Evolutionary conservation across 2,329 filamentous ascomycete species (phyloP), one percentile per base, ranked within the genome.

Genomic region (Verticillium longisporum): DNA sequence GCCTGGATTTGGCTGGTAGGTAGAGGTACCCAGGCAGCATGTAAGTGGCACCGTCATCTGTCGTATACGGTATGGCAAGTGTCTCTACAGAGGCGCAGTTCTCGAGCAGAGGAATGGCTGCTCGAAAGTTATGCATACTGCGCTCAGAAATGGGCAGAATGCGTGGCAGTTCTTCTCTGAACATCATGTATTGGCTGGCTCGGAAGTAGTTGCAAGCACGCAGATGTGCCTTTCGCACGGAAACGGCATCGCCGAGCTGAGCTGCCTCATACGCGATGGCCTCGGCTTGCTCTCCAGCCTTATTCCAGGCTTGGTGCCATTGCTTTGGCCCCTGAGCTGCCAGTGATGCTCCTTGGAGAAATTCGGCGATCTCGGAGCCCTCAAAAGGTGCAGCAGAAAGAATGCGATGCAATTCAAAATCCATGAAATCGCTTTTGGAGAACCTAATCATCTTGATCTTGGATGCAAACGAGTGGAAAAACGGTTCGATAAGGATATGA

Each of bases 361-460:
- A 70, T 60, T 81, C 78, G 31, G 69, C 75, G 1, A 76, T 66
- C 4, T 80, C 77, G 58, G 68, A 68, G 0, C 78, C 78, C 2
- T 70, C 71, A 13, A 64, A 66, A 0, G 70, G 67, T 0, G 76
- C 70, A 1, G 66, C 74, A 55, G 71, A 73, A 4, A 80, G 71
- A 26, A 80, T 59, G 6, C 79, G 74, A 13, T 76, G 56, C 4
- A 69, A 65, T 63, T 80, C 78, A 62, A 80, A 80, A 64, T 80
- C 68, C 70, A 77, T 78, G 61, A 78, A 54, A 15, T 14, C 11
- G 37, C 37, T 41, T 6, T 41, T 41, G 6, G 37, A 15, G 37
- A 41, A 41, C n/a, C 14, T 41, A 9, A 14, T 3, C 37, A 41
- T 41, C 37, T 15, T 41, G 9, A 31, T 31, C 4, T 31, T 31